Conservation (phyloP, 2,329 filamentous ascomycete genomes). For the Fusarium dimerum region DNA sequence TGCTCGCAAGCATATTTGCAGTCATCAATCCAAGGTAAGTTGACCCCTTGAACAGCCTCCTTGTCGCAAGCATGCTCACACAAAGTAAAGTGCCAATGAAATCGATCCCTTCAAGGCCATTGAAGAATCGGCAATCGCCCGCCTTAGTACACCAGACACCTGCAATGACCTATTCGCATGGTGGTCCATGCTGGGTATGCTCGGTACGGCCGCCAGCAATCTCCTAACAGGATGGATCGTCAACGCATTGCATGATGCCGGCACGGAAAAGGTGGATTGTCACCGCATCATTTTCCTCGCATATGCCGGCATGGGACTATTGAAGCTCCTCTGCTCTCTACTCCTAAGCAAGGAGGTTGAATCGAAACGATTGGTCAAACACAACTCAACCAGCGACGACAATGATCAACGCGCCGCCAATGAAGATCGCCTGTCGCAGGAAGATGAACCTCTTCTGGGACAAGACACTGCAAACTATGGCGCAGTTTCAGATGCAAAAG, state of each 20-base stretch:
- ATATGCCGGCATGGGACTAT: constrained; percentile 15
- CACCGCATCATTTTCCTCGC: constrained; percentile 19
- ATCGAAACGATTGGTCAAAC: neutral
- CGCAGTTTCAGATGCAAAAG: neutral
- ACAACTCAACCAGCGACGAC: constrained; percentile 2
- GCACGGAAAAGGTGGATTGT: constrained; percentile 9
- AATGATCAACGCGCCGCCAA: neutral
- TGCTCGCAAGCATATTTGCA: constrained; percentile 17
- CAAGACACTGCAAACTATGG: constrained; percentile 7
- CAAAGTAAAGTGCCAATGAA: constrained; percentile 17
- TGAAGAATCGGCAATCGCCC: constrained; percentile 24
- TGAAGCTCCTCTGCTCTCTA: constrained; percentile 17
- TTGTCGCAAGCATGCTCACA: neutral
- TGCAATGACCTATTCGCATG: constrained; percentile 26
- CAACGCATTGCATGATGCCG: constrained; percentile 10
- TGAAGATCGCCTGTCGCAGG: neutral
- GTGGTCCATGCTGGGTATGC: constrained; percentile 28
- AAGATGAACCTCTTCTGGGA: constrained; percentile 12
- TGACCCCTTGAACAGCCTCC: neutral
- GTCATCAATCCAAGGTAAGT: constrained; percentile 24
- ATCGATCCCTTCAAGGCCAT: constrained; percentile 27
- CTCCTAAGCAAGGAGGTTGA: constrained; percentile 18
- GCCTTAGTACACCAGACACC: constrained; percentile 18
- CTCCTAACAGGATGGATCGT: constrained; percentile 21
- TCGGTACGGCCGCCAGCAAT: constrained; percentile 23